These are phyloP conservation scores for Chaetoceros tenuissimus DNA, from an alignment of 108 stramenopile species.

Conservation along the genomic window DNA sequence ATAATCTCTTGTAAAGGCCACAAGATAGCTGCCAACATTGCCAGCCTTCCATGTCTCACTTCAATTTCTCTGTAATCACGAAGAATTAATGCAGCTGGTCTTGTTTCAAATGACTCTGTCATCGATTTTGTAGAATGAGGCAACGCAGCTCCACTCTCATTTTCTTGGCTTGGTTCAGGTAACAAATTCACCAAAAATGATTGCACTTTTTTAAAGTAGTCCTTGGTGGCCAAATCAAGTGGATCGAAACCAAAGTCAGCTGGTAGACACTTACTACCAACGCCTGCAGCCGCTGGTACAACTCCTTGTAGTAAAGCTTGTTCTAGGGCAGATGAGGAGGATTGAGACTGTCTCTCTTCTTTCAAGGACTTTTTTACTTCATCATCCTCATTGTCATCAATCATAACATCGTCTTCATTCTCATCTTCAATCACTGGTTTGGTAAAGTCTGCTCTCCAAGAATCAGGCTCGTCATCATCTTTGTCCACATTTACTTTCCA, in stretches of 20 bases:
- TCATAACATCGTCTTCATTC: background rate
- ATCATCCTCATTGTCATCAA: slow-evolving; percentile 1
- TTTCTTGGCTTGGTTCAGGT: slow-evolving; percentile 28
- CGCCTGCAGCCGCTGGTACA: slow-evolving; percentile 61
- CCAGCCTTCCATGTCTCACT: slow-evolving; percentile 83
- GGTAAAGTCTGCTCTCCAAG: background rate
- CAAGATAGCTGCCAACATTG: slow-evolving; percentile 80
- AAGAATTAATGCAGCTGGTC: slow-evolving; percentile 65
- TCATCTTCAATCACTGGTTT: background rate
- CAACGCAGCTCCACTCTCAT: slow-evolving; percentile 7
- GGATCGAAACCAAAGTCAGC: slow-evolving; percentile 89
- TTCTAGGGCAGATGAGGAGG: slow-evolving; percentile 24
- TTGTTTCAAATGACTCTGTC: slow-evolving; percentile 17
- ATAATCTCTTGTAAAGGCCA: slow-evolving; percentile 82
- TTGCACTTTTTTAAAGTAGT: slow-evolving; percentile 57
- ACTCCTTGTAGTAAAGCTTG: slow-evolving; percentile 42
- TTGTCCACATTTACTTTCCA: background rate
- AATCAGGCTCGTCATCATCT: background rate
- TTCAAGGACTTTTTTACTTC: background rate
- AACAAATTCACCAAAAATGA: slow-evolving; percentile 34
- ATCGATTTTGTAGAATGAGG: slow-evolving; percentile 22
- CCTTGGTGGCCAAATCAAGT: slow-evolving; percentile 49
- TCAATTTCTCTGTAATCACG: slow-evolving; percentile 85
- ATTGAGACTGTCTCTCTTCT: background rate
- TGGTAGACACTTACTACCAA: slow-evolving; percentile 64